Evolutionary conservation across 441 rosid genomes (phyloP), one percentile per base, ranked within the genome.

Genomic region (California macrophylla): DNA sequence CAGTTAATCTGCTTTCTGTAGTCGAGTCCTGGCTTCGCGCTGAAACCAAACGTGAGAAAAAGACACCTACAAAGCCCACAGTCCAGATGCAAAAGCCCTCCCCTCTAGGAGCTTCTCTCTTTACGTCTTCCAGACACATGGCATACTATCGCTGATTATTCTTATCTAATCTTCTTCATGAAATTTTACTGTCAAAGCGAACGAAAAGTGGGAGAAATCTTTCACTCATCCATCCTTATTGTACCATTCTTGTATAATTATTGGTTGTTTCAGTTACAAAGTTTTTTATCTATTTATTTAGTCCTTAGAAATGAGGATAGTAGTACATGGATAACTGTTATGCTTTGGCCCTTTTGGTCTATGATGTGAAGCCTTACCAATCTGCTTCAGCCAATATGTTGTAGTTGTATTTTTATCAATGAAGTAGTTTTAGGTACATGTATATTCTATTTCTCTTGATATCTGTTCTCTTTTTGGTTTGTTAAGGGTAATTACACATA

Each of bases 51-150:
- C 65, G 66, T 0, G 86, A 82, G 87, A 94, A 85, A 76, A 87
- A 80, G 82, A 86, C 77, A 26, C 79, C 78, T 20, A 61, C 77
- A 30, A 74, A 74, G 26, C 28, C 74, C 50, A 64, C 78, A 32
- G 29, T 84, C 71, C 86, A 77, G 66, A 66, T 52, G 66, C 84
- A 74, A 70, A 85, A 73, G 69, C 5, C 82, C 21, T 76, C 85
- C 63, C 78, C 89, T 15, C 67, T 73, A 28, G 85, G 78, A 56
- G 54, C 86, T 56, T 93, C 97, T 75, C 94, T 91, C 12, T 88
- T 93, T 73, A 78, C 78, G 84, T 86, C 96, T 2, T 94, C 98
- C 15, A 85, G 97, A 72, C 97, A 94, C 72, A 94, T 94, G 99
- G 96, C 98, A 15, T 91, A 88, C 82, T 86, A 88, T 78, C 87